These are phyloP conservation scores for Fusarium sp. DNA, from an alignment of 2,329 filamentous ascomycete genomes.

Conservation along the genomic window DNA sequence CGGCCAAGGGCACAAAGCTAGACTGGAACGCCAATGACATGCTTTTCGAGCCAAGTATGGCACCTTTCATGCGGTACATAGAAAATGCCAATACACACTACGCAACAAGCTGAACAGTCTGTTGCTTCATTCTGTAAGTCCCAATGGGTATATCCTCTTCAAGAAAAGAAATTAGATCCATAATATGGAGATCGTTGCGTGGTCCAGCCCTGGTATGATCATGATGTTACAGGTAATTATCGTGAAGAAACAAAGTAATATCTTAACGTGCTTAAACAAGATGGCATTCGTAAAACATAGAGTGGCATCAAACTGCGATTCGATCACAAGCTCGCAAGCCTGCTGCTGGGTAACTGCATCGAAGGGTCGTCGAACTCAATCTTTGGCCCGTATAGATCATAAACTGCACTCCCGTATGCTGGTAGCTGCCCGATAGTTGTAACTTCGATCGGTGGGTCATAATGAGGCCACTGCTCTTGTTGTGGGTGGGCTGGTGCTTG, in stretches of 20 bases:
- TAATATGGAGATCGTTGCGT: constrained; percentile 40
- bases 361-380: constrained; percentile 71
- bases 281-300: constrained; percentile 37
- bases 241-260: constrained; percentile 26
- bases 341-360: constrained; percentile 72
- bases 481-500: constrained; percentile 59
- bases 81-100: constrained; percentile 22
- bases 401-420: constrained; percentile 65
- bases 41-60: constrained; percentile 29
- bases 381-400: constrained; percentile 69
- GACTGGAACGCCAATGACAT: constrained; percentile 35
- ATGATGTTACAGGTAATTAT: constrained; percentile 47
- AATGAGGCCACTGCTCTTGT: constrained; percentile 70
- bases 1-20: constrained; percentile 2
- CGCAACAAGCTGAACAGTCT: constrained; percentile 9
- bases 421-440: constrained; percentile 68
- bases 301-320: constrained; percentile 2
- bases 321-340: constrained; percentile 69
- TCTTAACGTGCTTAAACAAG: constrained; percentile 25
- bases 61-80: constrained; percentile 35
- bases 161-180: constrained; percentile 44
- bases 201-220: constrained; percentile 46
- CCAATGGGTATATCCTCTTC: constrained; percentile 53
- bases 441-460: constrained; percentile 72
- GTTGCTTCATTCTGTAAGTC: constrained; percentile 49